Conservation (phyloP, 1,284 basidiomycete genomes). For the Cutaneotrichosporon curvatum region DNA sequence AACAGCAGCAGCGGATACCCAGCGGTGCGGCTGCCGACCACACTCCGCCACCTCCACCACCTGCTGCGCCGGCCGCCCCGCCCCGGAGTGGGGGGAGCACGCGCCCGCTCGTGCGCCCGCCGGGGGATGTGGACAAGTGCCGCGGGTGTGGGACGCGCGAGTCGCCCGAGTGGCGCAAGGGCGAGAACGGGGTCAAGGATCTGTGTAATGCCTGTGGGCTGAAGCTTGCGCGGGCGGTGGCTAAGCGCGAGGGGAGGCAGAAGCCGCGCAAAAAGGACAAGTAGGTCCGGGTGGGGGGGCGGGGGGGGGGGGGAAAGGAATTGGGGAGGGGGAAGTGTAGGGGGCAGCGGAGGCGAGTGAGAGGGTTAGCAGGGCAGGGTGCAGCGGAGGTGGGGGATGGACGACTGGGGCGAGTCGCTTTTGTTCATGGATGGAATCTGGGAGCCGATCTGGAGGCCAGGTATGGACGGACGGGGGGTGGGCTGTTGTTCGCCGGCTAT, state of each 20-base stretch:
- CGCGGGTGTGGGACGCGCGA: constrained; percentile 73
- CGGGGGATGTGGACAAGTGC: constrained; percentile 66
- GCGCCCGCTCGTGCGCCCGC: constrained; percentile 49
- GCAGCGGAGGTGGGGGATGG: no score
- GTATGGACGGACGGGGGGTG: no score
- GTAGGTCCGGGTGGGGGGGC: neutral
- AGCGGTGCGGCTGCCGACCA: neutral
- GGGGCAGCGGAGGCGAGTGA: no score
- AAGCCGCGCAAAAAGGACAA: constrained; percentile 43
- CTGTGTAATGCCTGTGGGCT: constrained; percentile 75
- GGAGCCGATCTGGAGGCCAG: no score
- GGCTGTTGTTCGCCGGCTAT: no score
- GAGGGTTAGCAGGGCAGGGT: no score
- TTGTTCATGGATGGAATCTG: no score
- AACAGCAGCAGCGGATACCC: neutral
- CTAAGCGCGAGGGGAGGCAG: constrained; percentile 43
- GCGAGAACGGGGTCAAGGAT: constrained; percentile 72
- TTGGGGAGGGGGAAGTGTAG: no score
- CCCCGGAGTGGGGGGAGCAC: constrained; percentile 9
- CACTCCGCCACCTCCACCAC: constrained; percentile 3
- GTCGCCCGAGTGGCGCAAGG: constrained; percentile 92
- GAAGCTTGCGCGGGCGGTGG: constrained; percentile 40
- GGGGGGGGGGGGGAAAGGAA: no score
- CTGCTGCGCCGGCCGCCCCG: constrained; percentile 9
- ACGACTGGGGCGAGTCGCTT: no score